phyloP scores from a whole-genome alignment of 192 early-diverging fungal species.

The Coemansia javaensis region DNA sequence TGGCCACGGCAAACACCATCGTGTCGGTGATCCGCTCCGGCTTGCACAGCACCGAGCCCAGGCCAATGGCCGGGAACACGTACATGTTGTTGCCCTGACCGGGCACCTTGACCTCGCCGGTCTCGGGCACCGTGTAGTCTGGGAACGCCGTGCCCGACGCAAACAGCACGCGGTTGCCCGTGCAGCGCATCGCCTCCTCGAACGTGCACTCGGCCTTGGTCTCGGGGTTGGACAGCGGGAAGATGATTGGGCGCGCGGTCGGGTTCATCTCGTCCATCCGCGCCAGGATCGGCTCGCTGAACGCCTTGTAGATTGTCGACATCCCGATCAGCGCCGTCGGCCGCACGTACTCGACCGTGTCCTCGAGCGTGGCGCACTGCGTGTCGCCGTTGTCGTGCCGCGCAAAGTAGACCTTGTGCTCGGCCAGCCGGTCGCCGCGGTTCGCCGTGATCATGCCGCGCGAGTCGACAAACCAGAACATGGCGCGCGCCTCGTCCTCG shows the following conservation, averaged over 20 bases:
- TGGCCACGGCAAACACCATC: conserved; percentile 78
- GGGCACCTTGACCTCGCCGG: conserved; percentile 48
- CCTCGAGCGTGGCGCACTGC: conserved; percentile 68
- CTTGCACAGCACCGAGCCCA: conserved; percentile 75
- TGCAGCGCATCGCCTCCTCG: conserved; percentile 80
- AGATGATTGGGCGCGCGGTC: conserved; percentile 70
- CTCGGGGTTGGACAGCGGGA: conserved; percentile 85
- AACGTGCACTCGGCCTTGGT: conserved; percentile 94
- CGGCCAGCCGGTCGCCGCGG: conserved; percentile 76
- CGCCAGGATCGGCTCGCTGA: conserved; percentile 62
- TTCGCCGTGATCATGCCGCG: conserved; percentile 87
- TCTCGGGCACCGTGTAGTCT: conserved; percentile 59
- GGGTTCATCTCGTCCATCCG: conserved; percentile 71
- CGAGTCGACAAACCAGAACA: conserved; percentile 87
- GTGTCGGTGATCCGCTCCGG: conserved; percentile 66
- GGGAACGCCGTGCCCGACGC: conserved; percentile 97
- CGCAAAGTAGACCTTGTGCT: conserved; percentile 84
- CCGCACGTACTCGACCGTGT: conserved; percentile 78
- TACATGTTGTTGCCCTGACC: conserved; percentile 96
- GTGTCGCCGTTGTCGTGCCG: conserved; percentile 77
- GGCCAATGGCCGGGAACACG: conserved; percentile 92
- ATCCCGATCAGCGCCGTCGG: conserved; percentile 91
- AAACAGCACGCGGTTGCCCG: conserved; percentile 87
- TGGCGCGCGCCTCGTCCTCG: conserved; percentile 63
- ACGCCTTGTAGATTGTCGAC: conserved; percentile 72